These are phyloP conservation scores for Nannizziopsis arthrosporioides DNA, from an alignment of 2,329 filamentous ascomycete species.

Conservation along the genomic window DNA sequence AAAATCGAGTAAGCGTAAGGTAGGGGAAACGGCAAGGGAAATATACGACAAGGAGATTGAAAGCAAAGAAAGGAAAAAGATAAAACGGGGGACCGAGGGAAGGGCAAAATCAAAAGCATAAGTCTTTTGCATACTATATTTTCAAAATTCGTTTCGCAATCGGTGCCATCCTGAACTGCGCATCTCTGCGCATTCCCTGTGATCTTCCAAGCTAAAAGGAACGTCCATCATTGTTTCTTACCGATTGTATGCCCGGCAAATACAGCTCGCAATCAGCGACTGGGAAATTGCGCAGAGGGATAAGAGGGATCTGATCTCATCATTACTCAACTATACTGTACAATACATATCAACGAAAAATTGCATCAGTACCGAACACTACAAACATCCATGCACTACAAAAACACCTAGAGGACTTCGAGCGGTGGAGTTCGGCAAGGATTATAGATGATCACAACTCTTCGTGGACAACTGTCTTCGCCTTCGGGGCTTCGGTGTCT, in stretches of 20 bases:
- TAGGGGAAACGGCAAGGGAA: conserved; percentile 43
- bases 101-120: conserved; percentile 18
- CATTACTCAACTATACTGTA: no score
- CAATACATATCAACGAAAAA: no score
- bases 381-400: neutral
- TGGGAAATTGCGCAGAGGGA: no score
- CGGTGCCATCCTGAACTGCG: no score
- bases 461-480: conserved; percentile 32
- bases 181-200: no score
- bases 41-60: conserved; percentile 36
- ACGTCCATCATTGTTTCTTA: no score
- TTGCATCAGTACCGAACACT: neutral
- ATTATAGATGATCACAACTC: conserved; percentile 27
- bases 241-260: no score
- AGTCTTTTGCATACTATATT: neutral
- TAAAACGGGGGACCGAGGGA: conserved; percentile 35
- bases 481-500: conserved; percentile 10
- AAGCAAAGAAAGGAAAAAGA: conserved; percentile 35
- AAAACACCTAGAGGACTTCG: neutral
- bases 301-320: no score
- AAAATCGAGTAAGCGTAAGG: conserved; percentile 63
- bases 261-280: no score
- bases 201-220: no score
- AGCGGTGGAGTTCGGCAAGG: neutral
- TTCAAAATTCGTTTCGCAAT: no score